Conservation (phyloP, 345 rosid genomes). For the Lepidium aucheri region DNA sequence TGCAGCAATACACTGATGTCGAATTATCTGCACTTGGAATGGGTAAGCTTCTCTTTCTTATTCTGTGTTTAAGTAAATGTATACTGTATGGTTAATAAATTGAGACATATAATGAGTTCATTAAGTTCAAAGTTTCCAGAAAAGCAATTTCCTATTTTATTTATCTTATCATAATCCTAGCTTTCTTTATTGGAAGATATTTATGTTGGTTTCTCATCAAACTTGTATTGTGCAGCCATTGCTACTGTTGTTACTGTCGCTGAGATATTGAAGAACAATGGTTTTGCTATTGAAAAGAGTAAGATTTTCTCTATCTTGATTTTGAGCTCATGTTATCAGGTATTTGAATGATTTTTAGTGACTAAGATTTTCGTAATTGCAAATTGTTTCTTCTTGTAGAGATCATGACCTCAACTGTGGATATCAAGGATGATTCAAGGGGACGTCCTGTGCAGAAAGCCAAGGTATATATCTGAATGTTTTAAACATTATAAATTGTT, state of each 20-base stretch:
- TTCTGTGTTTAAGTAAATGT: not conserved
- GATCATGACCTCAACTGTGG: constrained; percentile 78
- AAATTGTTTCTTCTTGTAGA: constrained; percentile 28
- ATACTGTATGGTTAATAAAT: not conserved
- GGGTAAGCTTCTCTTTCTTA: constrained; percentile 44
- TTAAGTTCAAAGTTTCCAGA: not conserved
- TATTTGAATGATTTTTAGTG: not conserved
- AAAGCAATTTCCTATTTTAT: not conserved
- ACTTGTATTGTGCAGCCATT: constrained; percentile 53
- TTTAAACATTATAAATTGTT: not conserved
- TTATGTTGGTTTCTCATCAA: not conserved
- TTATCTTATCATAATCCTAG: not conserved
- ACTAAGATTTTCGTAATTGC: not conserved
- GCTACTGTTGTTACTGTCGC: constrained; percentile 85
- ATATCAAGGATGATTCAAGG: constrained; percentile 72
- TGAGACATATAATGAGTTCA: constrained; percentile 6
- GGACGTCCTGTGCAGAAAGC: constrained; percentile 84
- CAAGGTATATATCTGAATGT: constrained; percentile 35
- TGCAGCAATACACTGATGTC: constrained; percentile 86
- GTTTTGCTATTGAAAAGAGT: constrained; percentile 88
- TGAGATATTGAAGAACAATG: constrained; percentile 86
- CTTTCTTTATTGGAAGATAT: not conserved
- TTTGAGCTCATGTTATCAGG: not conserved
- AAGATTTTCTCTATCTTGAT: constrained; percentile 18
- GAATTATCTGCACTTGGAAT: constrained; percentile 95